Evolutionary conservation across 2,329 filamentous ascomycete genomes (phyloP).

Genomic region (Fusarium chlamydosporum): DNA sequence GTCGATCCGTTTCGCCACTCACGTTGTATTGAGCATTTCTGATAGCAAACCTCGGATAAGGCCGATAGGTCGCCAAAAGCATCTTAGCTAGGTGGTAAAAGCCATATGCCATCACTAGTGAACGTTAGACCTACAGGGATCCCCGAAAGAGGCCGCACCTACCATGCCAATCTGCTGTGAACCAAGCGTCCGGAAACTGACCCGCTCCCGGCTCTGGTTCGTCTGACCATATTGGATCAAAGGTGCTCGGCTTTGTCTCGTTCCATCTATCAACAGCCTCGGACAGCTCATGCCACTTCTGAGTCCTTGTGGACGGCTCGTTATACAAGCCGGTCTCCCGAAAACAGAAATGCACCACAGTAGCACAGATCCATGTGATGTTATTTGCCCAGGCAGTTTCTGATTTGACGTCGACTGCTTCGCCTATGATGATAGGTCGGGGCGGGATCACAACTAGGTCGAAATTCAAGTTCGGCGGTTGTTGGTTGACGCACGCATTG

Average conservation of each 20-base stretch:
- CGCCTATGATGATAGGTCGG: neutral
- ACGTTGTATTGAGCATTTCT: constrained; percentile 1
- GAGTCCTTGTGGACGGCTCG: constrained; percentile 5
- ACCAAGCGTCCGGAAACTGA: constrained; percentile 17
- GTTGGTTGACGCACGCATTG: constrained; percentile 41
- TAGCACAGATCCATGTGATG: constrained; percentile 43
- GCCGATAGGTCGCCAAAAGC: constrained; percentile 15
- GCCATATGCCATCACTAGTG: constrained; percentile 14
- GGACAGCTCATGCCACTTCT: constrained; percentile 18
- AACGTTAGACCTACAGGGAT: neutral
- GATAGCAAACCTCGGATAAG: constrained; percentile 18
- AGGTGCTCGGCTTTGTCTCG: constrained; percentile 6
- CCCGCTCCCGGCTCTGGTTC: neutral
- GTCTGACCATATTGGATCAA: constrained; percentile 16
- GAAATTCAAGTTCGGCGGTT: constrained; percentile 29
- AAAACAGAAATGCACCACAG: constrained; percentile 38
- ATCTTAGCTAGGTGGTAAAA: constrained; percentile 18
- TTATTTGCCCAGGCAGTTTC: constrained; percentile 43
- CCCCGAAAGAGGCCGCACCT: neutral
- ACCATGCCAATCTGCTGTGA: constrained; percentile 26
- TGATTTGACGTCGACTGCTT: constrained; percentile 19
- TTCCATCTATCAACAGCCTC: constrained; percentile 20
- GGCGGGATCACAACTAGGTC: constrained; percentile 10
- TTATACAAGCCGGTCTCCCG: neutral
- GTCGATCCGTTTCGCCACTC: neutral